Conservation (phyloP, 116 monocot species). For the Cymodocea nodosa region DNA sequence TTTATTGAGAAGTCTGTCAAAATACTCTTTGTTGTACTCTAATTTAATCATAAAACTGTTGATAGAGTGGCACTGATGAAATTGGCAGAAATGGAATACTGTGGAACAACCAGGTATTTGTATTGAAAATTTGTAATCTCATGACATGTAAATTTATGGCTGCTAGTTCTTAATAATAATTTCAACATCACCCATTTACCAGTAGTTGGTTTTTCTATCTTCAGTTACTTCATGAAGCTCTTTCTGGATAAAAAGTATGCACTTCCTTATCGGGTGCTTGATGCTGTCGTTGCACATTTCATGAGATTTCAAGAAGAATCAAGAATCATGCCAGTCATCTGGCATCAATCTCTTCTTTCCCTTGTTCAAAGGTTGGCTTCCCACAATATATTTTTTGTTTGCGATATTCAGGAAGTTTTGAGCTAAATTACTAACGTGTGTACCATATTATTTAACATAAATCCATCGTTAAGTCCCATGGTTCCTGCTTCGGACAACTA, state of each 20-base stretch:
- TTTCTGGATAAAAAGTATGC: conserved; percentile 97
- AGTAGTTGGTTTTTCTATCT: not conserved
- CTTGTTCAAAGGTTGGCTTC: conserved; percentile 83
- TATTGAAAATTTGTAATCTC: conserved; percentile 4
- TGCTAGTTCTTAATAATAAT: too few species aligned
- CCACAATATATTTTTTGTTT: not conserved
- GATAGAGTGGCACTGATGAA: conserved; percentile 87
- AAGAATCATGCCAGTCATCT: conserved; percentile 93
- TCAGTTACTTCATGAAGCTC: conserved; percentile 95
- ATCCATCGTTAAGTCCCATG: too few species aligned
- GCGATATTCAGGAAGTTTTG: too few species aligned
- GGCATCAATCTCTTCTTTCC: conserved; percentile 94
- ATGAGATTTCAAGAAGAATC: conserved; percentile 67
- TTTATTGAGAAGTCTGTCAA: too few species aligned
- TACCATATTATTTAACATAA: too few species aligned
- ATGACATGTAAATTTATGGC: too few species aligned
- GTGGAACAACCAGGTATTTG: conserved; percentile 92
- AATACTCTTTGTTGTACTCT: not conserved
- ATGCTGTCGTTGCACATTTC: conserved; percentile 87
- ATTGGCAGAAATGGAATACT: conserved; percentile 88
- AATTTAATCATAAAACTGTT: not conserved
- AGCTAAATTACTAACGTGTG: too few species aligned
- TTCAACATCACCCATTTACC: too few species aligned
- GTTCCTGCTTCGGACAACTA: too few species aligned
- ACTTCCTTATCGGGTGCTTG: conserved; percentile 87